A percentile compares a stretch with the other conserved stretches of the same genome.
phyloP scores from a whole-genome alignment of 2,329 filamentous ascomycete species.

The Scortechinia acanthostroma region DNA sequence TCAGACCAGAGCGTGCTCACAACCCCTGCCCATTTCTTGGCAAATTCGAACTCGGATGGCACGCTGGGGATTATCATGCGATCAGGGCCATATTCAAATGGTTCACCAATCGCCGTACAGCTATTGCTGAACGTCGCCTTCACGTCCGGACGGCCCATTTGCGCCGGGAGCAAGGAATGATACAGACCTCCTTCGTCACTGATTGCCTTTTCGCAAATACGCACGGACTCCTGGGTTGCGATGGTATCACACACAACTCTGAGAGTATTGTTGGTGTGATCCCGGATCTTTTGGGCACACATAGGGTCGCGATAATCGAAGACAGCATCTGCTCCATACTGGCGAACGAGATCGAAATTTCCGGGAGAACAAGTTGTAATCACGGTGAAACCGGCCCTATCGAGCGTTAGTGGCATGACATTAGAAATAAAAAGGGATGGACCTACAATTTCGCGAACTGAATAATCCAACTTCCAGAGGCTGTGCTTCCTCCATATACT shows the following conservation, averaged over 20 bases:
- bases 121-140: slow-evolving; percentile 19
- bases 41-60: slow-evolving; percentile 2
- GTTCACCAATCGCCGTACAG: slow-evolving; percentile 29
- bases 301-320: slow-evolving; percentile 31
- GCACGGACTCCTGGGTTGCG: slow-evolving; percentile 11
- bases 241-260: slow-evolving; percentile 26
- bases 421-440: too few relatives aligned
- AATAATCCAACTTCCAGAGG: slow-evolving; percentile 30
- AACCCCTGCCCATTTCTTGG: not conserved
- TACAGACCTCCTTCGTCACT: slow-evolving; percentile 17
- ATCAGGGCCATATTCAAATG: slow-evolving; percentile 10
- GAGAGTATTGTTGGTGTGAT: slow-evolving; percentile 12
- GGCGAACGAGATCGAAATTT: slow-evolving; percentile 30
- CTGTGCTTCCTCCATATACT: slow-evolving; percentile 33
- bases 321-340: slow-evolving; percentile 28
- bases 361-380: slow-evolving; percentile 33
- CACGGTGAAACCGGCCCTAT: slow-evolving; percentile 24
- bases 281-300: slow-evolving; percentile 10
- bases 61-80: too few relatives aligned
- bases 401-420: slow-evolving; percentile 2
- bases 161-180: slow-evolving; percentile 28
- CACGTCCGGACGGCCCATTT: slow-evolving; percentile 27
- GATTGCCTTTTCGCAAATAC: slow-evolving; percentile 19
- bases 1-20: slow-evolving; percentile 1
- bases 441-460: slow-evolving; percentile 30